phyloP scores from a whole-genome alignment of 805 yeast genomes.

The Saturnispora dispora region DNA sequence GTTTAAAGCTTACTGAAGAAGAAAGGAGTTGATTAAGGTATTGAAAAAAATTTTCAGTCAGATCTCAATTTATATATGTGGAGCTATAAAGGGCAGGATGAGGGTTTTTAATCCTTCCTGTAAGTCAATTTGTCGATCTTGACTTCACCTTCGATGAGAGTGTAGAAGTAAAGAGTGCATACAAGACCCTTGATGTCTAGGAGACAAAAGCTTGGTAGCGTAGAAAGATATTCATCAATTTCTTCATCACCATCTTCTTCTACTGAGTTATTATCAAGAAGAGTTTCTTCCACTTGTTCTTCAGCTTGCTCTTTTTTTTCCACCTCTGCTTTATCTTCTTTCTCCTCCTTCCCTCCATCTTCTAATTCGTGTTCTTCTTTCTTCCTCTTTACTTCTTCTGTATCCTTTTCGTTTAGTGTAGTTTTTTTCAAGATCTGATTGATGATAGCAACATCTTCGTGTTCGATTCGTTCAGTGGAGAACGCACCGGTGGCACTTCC shows the following conservation, averaged over 20 bases:
- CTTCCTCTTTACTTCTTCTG: background rate
- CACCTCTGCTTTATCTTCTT: background rate
- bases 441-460: slow-evolving; percentile 38
- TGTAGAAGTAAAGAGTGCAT: slow-evolving; percentile 80
- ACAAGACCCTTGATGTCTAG: slow-evolving; percentile 74
- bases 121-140: slow-evolving; percentile 51
- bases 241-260: background rate
- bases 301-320: background rate
- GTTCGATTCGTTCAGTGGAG: slow-evolving; percentile 52
- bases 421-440: slow-evolving; percentile 23
- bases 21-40: background rate
- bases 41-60: background rate
- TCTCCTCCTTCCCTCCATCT: background rate
- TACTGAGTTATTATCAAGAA: background rate
- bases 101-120: slow-evolving; percentile 1
- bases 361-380: background rate
- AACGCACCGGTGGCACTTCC: slow-evolving; percentile 95
- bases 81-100: background rate
- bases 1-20: background rate
- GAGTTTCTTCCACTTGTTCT: background rate
- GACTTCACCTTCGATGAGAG: slow-evolving; percentile 70
- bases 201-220: slow-evolving; percentile 82
- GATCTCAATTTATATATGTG: background rate
- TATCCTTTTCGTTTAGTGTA: slow-evolving; percentile 2
- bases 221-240: slow-evolving; percentile 23